Percentiles rank a stretch among this genome's conserved stretches.
phyloP scores from a whole-genome alignment of 495 filamentous ascomycete species.

The Hyaloscypha finlandica region DNA sequence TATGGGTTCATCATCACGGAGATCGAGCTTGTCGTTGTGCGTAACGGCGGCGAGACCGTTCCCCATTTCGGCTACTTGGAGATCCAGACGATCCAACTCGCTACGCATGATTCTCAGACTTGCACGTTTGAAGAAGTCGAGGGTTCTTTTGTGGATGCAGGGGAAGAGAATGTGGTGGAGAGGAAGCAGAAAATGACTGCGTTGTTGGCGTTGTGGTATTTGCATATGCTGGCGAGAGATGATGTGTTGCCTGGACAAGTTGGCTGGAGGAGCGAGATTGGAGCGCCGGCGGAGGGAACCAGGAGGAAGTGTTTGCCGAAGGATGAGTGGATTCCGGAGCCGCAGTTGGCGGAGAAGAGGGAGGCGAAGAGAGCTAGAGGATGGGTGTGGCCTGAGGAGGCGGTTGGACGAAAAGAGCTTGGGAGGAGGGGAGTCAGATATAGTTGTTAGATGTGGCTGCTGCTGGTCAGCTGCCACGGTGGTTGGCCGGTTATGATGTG shows the following conservation, averaged over 20 bases:
- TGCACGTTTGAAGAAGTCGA: slow-evolving; percentile 27
- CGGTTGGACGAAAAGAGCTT: slow-evolving; percentile 56
- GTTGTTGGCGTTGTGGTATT: slow-evolving; percentile 80
- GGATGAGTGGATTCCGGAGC: slow-evolving; percentile 87
- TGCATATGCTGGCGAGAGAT: slow-evolving; percentile 84
- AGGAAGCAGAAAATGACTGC: slow-evolving; percentile 65
- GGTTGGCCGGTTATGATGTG: not conserved
- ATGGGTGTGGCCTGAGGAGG: slow-evolving; percentile 82
- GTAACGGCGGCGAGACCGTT: slow-evolving; percentile 68
- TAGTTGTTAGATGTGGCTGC: slow-evolving; percentile 28
- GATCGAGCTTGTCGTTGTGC: slow-evolving; percentile 89
- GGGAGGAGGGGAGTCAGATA: slow-evolving; percentile 58
- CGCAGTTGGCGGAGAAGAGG: slow-evolving; percentile 77
- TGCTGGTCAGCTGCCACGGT: slow-evolving; percentile 24
- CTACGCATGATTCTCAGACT: slow-evolving; percentile 32
- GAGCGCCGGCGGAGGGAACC: slow-evolving; percentile 75
- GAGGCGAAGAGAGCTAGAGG: slow-evolving; percentile 80
- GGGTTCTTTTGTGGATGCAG: slow-evolving; percentile 28
- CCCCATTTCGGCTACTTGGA: slow-evolving; percentile 88
- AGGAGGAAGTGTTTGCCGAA: slow-evolving; percentile 68
- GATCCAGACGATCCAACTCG: slow-evolving; percentile 62
- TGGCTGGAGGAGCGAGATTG: slow-evolving; percentile 75
- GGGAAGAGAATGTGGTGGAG: slow-evolving; percentile 39
- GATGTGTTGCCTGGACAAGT: slow-evolving; percentile 65
- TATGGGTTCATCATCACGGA: slow-evolving; percentile 96